Evolutionary conservation across 345 rosid genomes (phyloP).

Genomic region (Citrus inodora): DNA sequence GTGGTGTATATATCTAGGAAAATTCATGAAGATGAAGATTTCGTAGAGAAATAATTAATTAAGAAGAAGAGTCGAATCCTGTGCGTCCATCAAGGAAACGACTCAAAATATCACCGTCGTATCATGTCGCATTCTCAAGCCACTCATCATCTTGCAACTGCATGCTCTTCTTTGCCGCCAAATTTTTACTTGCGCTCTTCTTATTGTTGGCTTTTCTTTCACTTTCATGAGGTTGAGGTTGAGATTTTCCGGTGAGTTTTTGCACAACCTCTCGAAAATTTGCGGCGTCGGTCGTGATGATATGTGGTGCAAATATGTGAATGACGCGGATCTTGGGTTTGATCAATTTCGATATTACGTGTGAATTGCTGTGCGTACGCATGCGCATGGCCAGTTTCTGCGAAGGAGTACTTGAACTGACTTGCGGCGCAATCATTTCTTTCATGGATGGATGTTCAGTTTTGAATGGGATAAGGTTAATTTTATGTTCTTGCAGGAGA

Average conservation of each 20-base stretch:
- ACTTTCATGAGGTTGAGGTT: neutral
- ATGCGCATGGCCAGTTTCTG: too few species aligned
- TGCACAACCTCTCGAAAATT: conserved; percentile 41
- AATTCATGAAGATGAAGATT: too few species aligned
- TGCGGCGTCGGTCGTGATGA: conserved; percentile 36
- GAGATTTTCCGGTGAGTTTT: conserved; percentile 33
- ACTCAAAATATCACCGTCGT: neutral
- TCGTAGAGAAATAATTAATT: too few species aligned
- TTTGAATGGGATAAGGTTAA: neutral
- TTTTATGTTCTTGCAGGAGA: too few species aligned
- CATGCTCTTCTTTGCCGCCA: neutral
- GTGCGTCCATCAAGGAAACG: neutral
- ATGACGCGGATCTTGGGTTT: conserved; percentile 30
- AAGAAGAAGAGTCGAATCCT: neutral
- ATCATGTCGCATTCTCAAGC: neutral
- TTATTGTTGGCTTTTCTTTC: neutral
- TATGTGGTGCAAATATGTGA: conserved; percentile 44
- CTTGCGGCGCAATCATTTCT: neutral
- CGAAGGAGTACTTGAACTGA: too few species aligned
- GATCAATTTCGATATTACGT: neutral
- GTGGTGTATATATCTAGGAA: too few species aligned
- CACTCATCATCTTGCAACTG: neutral
- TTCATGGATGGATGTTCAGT: neutral
- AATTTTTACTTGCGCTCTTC: too few species aligned
- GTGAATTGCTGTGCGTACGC: neutral